These are phyloP conservation scores for Mortierella sp. DNA, from an alignment of 371 early-diverging fungal species.

Conservation along the genomic window DNA sequence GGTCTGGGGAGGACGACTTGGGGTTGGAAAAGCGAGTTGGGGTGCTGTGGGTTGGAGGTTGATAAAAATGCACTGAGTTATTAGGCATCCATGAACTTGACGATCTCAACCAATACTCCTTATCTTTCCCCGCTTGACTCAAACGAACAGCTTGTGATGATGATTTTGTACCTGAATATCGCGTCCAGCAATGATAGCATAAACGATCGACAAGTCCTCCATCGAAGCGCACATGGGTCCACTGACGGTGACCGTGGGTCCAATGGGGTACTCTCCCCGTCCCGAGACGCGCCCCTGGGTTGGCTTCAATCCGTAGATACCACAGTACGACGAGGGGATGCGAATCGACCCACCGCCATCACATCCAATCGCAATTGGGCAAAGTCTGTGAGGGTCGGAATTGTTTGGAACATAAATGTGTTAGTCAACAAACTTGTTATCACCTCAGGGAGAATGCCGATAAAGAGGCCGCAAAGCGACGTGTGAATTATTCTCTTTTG, in stretches of 20 bases:
- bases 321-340: slow-evolving; percentile 80
- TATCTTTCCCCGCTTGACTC: not conserved
- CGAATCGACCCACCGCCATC: slow-evolving; percentile 87
- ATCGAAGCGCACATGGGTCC: slow-evolving; percentile 80
- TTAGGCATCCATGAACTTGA: too few relatives aligned
- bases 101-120: not conserved
- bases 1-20: slow-evolving; percentile 40
- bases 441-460: too few relatives aligned
- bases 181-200: slow-evolving; percentile 77
- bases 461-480: too few relatives aligned
- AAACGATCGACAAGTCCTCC: slow-evolving; percentile 74
- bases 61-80: not conserved
- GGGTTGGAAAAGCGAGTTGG: slow-evolving; percentile 58
- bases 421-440: too few relatives aligned
- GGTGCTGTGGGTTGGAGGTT: slow-evolving; percentile 26
- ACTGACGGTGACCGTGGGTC: slow-evolving; percentile 67
- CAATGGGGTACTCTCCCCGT: slow-evolving; percentile 65
- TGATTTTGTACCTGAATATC: slow-evolving; percentile 59
- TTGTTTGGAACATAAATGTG: too few relatives aligned
- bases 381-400: slow-evolving; percentile 60
- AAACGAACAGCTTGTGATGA: too few relatives aligned
- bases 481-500: too few relatives aligned
- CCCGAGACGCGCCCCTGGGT: slow-evolving; percentile 76
- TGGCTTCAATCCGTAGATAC: slow-evolving; percentile 82
- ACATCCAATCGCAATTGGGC: slow-evolving; percentile 79